phyloP scores from a whole-genome alignment of 1,139 yeast species.

The Komagataea norvegica region DNA sequence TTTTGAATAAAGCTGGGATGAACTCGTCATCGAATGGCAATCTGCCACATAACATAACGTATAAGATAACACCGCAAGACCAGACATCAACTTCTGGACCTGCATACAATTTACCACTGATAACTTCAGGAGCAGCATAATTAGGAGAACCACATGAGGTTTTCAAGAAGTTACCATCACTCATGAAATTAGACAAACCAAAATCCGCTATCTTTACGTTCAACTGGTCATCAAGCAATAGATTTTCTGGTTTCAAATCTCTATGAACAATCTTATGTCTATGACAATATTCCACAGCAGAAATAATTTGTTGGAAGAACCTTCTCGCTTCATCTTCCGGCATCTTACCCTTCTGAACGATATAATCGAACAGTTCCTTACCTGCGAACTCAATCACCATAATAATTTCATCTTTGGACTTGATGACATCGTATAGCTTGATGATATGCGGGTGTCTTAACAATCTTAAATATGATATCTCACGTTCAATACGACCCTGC shows the following conservation, averaged over 20 bases:
- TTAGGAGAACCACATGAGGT: conserved; percentile 97
- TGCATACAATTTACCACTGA: conserved; percentile 91
- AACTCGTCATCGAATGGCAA: conserved; percentile 97
- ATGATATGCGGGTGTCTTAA: conserved; percentile 96
- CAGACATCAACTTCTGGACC: conserved; percentile 99
- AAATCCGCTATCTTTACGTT: conserved; percentile 97
- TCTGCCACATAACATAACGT: conserved; percentile 96
- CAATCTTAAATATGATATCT: conserved; percentile 81
- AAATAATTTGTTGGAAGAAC: conserved; percentile 94
- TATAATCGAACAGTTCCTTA: conserved; percentile 90
- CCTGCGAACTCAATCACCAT: conserved; percentile 99
- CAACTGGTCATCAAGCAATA: conserved; percentile 81
- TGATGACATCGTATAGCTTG: conserved; percentile 92
- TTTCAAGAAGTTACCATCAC: conserved; percentile 93
- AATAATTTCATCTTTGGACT: conserved; percentile 91
- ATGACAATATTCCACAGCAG: conserved; percentile 98
- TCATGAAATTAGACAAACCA: conserved; percentile 94
- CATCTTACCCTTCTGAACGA: conserved; percentile 94
- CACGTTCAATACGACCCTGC: conserved; percentile 97
- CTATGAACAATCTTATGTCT: conserved; percentile 96
- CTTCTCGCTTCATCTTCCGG: conserved; percentile 90
- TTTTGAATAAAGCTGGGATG: conserved; percentile 92
- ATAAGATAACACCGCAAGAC: conserved; percentile 95
- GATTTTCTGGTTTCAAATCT: conserved; percentile 92
- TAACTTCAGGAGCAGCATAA: conserved; percentile 98